These are phyloP conservation scores for Gaeumannomyces sp. DNA, from an alignment of 2,329 filamentous ascomycete species.

Conservation along the genomic window DNA sequence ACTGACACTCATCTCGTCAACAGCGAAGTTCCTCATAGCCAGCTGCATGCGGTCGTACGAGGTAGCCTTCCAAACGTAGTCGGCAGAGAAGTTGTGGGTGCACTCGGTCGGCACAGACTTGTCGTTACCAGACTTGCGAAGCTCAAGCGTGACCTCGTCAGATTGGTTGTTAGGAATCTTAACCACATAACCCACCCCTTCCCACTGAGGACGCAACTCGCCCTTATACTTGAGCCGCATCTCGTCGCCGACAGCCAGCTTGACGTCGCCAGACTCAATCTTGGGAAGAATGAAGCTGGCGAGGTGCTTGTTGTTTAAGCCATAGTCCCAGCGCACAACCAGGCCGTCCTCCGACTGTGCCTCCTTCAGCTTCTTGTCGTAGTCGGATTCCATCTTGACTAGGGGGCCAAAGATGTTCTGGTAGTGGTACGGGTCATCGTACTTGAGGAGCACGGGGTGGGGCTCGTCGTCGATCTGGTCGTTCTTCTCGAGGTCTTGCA, in stretches of 20 bases:
- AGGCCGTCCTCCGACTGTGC: conserved; percentile 96
- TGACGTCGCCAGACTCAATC: conserved; percentile 95
- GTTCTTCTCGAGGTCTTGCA: conserved; percentile 86
- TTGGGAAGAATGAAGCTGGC: conserved; percentile 95
- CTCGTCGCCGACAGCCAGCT: conserved; percentile 94
- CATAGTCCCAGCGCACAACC: conserved; percentile 88
- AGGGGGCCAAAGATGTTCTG: conserved; percentile 97
- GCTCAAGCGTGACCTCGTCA: conserved; percentile 91
- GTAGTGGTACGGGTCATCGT: conserved; percentile 97
- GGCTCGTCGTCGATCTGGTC: conserved; percentile 92
- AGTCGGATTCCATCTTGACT: conserved; percentile 98
- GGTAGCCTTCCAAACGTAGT: conserved; percentile 99
- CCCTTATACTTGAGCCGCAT: conserved; percentile 97
- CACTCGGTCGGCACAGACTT: conserved; percentile 94
- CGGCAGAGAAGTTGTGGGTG: conserved; percentile 95
- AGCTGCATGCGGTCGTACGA: conserved; percentile 99
- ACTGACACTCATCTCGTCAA: conserved; percentile 97
- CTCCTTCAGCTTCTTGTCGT: conserved; percentile 97
- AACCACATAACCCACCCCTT: conserved; percentile 96
- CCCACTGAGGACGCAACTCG: conserved; percentile 86
- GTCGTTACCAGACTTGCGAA: conserved; percentile 91
- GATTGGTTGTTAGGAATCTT: conserved; percentile 99
- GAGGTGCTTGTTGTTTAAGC: conserved; percentile 94
- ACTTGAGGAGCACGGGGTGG: conserved; percentile 82
- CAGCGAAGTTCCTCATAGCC: conserved; percentile 97